Evolutionary conservation across 179 eudicot species (phyloP).

Genomic region (Silene vulgaris): DNA sequence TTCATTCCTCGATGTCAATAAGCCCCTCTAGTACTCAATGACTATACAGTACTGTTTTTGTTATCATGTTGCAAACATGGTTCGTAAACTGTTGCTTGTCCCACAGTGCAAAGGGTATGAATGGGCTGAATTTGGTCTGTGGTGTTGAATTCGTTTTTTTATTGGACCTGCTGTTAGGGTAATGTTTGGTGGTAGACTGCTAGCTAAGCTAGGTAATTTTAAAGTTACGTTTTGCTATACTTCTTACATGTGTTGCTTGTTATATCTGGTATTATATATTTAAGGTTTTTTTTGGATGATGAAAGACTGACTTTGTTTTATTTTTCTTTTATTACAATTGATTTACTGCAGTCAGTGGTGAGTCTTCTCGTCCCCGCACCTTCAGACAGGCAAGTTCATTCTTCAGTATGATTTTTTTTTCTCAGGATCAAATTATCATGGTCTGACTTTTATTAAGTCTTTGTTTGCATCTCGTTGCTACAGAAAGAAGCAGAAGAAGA

Average conservation of each 20-base stretch:
- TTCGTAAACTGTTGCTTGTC: background rate
- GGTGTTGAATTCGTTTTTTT: background rate
- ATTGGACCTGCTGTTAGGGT: too few species aligned
- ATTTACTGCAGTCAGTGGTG: conserved; percentile 59
- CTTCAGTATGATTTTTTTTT: background rate
- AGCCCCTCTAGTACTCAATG: too few species aligned
- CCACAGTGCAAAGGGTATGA: background rate
- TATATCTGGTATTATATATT: background rate
- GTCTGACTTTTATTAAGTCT: background rate
- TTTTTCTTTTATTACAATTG: conserved; percentile 3
- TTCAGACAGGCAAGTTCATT: conserved; percentile 50
- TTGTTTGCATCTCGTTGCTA: background rate
- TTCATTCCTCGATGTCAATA: background rate
- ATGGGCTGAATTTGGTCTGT: background rate
- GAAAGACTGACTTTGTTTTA: conserved; percentile 10
- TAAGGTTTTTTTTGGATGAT: background rate
- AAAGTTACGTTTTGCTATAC: background rate
- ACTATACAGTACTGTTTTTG: background rate
- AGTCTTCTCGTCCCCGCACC: conserved; percentile 75
- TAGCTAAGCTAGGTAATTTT: background rate
- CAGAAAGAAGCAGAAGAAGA: conserved; percentile 56
- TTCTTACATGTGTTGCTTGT: background rate
- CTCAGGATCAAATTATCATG: background rate
- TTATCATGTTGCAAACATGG: background rate
- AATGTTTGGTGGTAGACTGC: background rate